Evolutionary conservation across 345 rosid genomes (phyloP), one percentile per base, ranked within the genome.

Genomic region (Brassica carinata): DNA sequence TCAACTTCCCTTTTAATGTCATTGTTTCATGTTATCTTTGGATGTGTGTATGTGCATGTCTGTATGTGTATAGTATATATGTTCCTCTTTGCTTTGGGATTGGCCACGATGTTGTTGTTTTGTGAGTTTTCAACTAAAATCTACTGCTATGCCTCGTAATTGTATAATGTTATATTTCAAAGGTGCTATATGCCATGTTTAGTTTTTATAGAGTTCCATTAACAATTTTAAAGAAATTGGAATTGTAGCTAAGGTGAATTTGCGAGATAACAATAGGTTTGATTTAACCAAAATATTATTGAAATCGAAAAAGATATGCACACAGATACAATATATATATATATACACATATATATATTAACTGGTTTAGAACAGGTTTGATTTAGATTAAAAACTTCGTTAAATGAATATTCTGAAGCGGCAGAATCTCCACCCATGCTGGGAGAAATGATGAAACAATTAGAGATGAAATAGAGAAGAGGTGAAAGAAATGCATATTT

Each of bases 31-130:
- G 34, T 62, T 71, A 64, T 64, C 7, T 27, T 51, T 64, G 14
- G 19, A 53, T 51, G 57, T 72, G 13, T 62, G 13, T 45, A n/a
- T 29, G 8, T 53, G 64, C 72, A 66, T 75, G 65, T 75, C 15
- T 75, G 78, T 66, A 66, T 31, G 51, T 48, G 30, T 31, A 7
- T 30, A 10, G 5, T 9, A 26, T n/a, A 53, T n/a, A 8, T 67
- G 64, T 62, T 69, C 36, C 36, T 69, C 5, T 45, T 77, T 62
- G 75, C 64, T 70, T 77, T 62, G 80, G 70, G 70, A 77, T 62
- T 70, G 75, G 48, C 27, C 53, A 45, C 70, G 23, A 61, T 36
- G 67, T 68, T 57, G 36, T 23, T 15, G 36, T 23, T 15, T 76
- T 33, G 6, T 69, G 38, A 69, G 61, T 69, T 69, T 48, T 69